Evolutionary conservation across 345 rosid species (phyloP).

Genomic region (Eucalyptus sp.): DNA sequence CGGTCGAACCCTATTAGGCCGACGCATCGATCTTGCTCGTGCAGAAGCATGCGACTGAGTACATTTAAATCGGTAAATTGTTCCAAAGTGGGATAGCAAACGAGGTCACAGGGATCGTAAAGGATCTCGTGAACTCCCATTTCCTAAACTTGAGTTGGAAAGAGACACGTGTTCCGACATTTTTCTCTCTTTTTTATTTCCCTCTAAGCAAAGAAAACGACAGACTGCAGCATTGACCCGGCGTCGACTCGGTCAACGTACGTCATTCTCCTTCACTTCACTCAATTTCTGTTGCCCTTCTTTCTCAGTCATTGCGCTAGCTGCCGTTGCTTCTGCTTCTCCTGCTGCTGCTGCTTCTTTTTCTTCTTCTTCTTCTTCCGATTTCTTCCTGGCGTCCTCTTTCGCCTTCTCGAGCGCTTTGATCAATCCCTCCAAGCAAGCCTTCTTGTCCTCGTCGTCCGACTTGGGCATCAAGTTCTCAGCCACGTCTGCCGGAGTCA

Average conservation of each 20-base stretch:
- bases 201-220: too few relatives aligned
- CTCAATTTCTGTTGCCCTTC: too few relatives aligned
- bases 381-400: background rate
- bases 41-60: background rate
- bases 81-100: background rate
- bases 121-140: background rate
- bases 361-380: background rate
- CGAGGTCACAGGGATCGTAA: background rate
- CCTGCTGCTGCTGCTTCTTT: fast-evolving
- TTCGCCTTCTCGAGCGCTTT: background rate
- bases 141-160: too few relatives aligned
- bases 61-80: background rate
- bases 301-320: too few relatives aligned
- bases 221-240: too few relatives aligned
- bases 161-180: too few relatives aligned
- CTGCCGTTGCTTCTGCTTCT: too few relatives aligned
- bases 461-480: background rate
- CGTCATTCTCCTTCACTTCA: too few relatives aligned
- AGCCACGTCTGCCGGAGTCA: background rate
- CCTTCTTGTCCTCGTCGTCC: background rate
- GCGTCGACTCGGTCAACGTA: too few relatives aligned
- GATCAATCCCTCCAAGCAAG: background rate
- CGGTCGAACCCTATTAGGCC: background rate
- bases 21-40: background rate
- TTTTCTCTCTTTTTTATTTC: too few relatives aligned